Base-by-base conservation (phyloP, 1,284 basidiomycete genomes). In the Cystobasidium sp. region DNA sequence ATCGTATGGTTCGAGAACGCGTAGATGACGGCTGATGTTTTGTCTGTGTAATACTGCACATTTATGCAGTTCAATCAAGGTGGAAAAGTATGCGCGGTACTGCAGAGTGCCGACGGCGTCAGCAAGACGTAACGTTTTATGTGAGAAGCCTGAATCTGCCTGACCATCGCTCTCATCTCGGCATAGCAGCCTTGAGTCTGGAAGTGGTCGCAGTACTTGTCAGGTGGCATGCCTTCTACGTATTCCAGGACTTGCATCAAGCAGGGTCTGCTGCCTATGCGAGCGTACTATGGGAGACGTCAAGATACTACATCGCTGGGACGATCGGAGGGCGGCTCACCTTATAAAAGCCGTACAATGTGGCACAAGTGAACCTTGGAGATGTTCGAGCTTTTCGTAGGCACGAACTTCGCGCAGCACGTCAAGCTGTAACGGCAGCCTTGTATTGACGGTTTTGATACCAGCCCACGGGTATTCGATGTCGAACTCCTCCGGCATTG, bases 321-420 rank as follows among this genome's bases (percentile, higher is more conserved):
- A n/a, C n/a, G n/a, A n/a, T n/a, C n/a, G n/a, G n/a, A n/a, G n/a
- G n/a, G 16, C 24, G 8, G 18, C 59, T 62, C 41, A 66, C 63
- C 31, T 66, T 20, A 12, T 51, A 66, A 24, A 66, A 66, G 47
- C 63, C 63, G 37, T 66, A 37, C 44, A 66, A 6, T 24, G 51
- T 1, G 63, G 63, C 10, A 66, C 63, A 14, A 66, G 3, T 20
- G 63, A 66, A 20, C 63, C 63, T 66, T 66, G 63, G 46, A n/a
- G 10, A 14, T 51, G 16, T 37, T 66, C 44, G n/a, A 66, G 47
- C n/a, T 12, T 31, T 22, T 12, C 46, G 46, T 66, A 51, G 5
- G 61, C 61, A 37, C 14, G 12, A 1, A 10, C 61, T 9, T 63
- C 61, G 37, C 61, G 31, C 5, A 44, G 16, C 14, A 18, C 61